A percentile compares a stretch with the other conserved stretches of the same genome.
Conservation (phyloP, 805 yeast genomes). For the Lipomyces yamadae region DNA sequence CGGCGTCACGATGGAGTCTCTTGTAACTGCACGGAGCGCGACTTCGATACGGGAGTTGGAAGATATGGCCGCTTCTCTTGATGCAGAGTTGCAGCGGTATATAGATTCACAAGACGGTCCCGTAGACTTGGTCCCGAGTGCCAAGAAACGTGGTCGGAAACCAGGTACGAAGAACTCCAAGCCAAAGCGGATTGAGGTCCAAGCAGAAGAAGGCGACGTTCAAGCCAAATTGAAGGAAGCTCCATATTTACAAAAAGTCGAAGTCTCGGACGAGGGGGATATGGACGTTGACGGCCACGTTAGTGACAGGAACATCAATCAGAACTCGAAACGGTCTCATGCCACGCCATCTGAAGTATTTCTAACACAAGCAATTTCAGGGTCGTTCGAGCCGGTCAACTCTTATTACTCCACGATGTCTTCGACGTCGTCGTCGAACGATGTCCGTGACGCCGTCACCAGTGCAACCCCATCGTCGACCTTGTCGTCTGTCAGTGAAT, state of each 20-base stretch:
- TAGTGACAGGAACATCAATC: not conserved
- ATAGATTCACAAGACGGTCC: conserved; percentile 9
- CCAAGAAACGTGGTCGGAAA: conserved; percentile 21
- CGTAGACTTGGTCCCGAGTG: conserved; percentile 5
- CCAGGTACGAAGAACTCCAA: conserved; percentile 19
- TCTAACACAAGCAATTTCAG: not conserved
- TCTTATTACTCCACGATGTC: conserved; percentile 1
- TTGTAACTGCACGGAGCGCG: conserved; percentile 21
- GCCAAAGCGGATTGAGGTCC: conserved; percentile 1
- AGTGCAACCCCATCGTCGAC: not conserved
- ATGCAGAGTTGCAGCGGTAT: conserved; percentile 11
- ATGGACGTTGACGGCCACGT: not conserved
- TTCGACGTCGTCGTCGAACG: not conserved
- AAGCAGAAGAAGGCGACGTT: not conserved
- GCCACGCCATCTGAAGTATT: conserved; percentile 5
- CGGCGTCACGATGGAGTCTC: conserved; percentile 17
- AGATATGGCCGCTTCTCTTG: conserved; percentile 12
- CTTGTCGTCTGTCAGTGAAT: not conserved
- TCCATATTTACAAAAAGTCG: not conserved
- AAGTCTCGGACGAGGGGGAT: not conserved
- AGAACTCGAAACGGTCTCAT: not conserved
- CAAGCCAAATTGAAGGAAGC: not conserved
- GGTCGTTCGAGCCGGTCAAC: conserved; percentile 3
- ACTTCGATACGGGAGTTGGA: conserved; percentile 6
- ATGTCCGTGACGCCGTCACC: not conserved